Conservation (phyloP, 2,329 filamentous ascomycete genomes). For the Aspergillus hiratsukae region DNA sequence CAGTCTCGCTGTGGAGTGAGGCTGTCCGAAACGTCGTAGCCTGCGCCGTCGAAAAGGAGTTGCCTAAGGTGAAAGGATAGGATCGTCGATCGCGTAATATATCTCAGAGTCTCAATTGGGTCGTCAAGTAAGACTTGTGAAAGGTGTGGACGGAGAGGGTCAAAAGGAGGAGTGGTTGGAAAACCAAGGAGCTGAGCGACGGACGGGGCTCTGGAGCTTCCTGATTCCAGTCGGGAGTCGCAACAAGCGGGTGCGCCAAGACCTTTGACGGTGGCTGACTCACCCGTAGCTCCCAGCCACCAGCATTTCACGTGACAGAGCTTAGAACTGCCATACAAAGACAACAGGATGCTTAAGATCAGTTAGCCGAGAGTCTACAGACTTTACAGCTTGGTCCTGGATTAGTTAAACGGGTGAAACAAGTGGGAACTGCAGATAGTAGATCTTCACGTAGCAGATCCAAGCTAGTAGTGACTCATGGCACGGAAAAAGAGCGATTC, state of each 20-base stretch:
- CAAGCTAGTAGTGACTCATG: no score
- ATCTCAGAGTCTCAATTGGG: background rate
- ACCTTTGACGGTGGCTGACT: slow-evolving; percentile 18
- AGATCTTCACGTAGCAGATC: no score
- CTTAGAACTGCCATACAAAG: no score
- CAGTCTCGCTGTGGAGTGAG: background rate
- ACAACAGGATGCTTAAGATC: no score
- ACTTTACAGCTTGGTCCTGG: no score
- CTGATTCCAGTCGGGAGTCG: slow-evolving; percentile 27
- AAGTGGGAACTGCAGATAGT: no score
- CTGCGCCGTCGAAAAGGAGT: background rate
- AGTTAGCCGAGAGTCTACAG: no score
- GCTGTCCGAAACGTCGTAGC: slow-evolving; percentile 6
- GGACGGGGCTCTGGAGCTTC: slow-evolving; percentile 10
- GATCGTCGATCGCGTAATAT: background rate
- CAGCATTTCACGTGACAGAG: background rate
- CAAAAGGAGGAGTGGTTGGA: slow-evolving; percentile 12
- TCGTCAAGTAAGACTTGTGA: background rate
- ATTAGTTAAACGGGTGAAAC: no score
- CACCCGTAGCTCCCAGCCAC: slow-evolving; percentile 10
- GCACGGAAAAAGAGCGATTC: no score
- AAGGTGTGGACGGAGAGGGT: background rate
- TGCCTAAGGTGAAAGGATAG: background rate
- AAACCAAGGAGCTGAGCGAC: slow-evolving; percentile 14
- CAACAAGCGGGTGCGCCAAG: slow-evolving; percentile 35